phyloP scores from a whole-genome alignment of 1,284 basidiomycete species.

The Volvariella surrecta region DNA sequence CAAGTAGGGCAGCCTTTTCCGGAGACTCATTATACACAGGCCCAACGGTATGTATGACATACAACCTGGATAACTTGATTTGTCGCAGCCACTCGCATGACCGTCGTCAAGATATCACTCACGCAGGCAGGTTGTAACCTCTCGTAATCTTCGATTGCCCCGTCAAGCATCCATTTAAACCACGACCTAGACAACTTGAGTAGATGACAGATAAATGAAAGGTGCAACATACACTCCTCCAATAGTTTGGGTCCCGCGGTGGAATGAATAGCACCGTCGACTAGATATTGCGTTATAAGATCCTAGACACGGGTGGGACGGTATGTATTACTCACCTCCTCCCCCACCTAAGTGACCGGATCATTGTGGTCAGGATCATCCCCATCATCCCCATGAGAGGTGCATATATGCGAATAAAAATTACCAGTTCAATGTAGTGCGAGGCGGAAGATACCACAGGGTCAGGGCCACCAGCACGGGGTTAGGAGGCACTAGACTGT shows the following conservation, averaged over 20 bases:
- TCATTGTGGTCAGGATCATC: neutral
- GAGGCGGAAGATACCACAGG: no score
- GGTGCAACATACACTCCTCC: conserved; percentile 50
- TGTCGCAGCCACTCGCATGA: conserved; percentile 1
- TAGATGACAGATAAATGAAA: no score
- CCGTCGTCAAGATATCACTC: conserved; percentile 17
- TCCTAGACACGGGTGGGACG: conserved; percentile 3
- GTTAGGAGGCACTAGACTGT: no score
- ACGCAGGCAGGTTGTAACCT: conserved; percentile 68
- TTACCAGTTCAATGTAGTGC: no score
- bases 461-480: no score
- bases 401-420: no score
- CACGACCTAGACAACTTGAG: conserved; percentile 36
- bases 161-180: conserved; percentile 69
- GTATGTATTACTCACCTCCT: conserved; percentile 39
- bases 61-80: conserved; percentile 38
- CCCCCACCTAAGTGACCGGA: conserved; percentile 44
- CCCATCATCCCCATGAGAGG: conserved; percentile 2
- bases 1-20: conserved; percentile 45
- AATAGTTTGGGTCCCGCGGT: conserved; percentile 74
- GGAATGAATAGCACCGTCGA: conserved; percentile 81
- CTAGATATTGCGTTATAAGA: conserved; percentile 24
- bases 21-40: conserved; percentile 56
- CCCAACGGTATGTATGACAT: conserved; percentile 89
- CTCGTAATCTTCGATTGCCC: conserved; percentile 81